A percentile compares a stretch with the other conserved stretches of the same genome.
Conservation (phyloP, 345 rosid species). For the Murraya koenigii region DNA sequence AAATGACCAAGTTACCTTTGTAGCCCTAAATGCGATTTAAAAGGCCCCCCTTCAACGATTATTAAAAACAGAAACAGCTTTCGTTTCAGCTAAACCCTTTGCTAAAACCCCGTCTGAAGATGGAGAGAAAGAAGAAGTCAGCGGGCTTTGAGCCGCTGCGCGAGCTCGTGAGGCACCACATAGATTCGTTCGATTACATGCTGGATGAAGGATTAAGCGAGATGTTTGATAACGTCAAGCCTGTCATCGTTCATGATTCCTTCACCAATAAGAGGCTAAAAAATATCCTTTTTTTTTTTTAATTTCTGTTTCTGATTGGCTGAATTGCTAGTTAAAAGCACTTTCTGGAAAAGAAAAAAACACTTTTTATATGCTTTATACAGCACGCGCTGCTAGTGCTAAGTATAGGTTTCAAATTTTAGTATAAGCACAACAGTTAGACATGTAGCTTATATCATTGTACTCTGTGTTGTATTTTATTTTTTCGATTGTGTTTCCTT, state of each 20-base stretch:
- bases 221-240: slow-evolving; percentile 60
- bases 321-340: background rate
- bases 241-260: slow-evolving; percentile 50
- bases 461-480: background rate
- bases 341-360: too few relatives aligned
- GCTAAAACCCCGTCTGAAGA: background rate
- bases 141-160: slow-evolving; percentile 46
- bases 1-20: background rate
- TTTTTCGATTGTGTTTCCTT: slow-evolving; percentile 27
- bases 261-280: slow-evolving; percentile 40
- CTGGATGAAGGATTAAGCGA: slow-evolving; percentile 64
- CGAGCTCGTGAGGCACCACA: slow-evolving; percentile 74
- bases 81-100: background rate
- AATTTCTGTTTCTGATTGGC: background rate
- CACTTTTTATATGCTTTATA: background rate
- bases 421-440: background rate
- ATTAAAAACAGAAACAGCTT: too few relatives aligned
- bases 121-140: slow-evolving; percentile 6
- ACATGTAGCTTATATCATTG: background rate
- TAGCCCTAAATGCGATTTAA: too few relatives aligned
- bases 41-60: too few relatives aligned
- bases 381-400: too few relatives aligned
- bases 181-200: slow-evolving; percentile 86
- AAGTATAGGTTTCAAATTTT: background rate
- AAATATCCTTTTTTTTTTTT: slow-evolving; percentile 57